Evolutionary conservation across 805 yeast species (phyloP).

Genomic region (Ogataea nakhonphanomensis): DNA sequence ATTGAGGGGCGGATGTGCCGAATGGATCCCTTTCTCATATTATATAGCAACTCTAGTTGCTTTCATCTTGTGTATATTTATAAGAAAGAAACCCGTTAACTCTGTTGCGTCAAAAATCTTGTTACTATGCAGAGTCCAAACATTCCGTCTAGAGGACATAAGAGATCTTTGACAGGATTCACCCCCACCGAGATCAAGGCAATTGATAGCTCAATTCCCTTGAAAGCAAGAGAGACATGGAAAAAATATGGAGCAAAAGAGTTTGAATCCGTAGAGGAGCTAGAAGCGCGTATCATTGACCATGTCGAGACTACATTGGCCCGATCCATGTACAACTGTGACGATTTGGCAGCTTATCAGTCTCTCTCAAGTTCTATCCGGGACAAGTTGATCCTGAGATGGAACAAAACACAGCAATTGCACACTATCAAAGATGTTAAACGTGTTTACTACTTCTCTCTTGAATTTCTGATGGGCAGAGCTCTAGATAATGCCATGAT

Average conservation of each 20-base stretch:
- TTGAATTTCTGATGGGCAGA: slow-evolving; percentile 92
- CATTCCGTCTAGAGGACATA: slow-evolving; percentile 36
- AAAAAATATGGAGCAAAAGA: slow-evolving; percentile 58
- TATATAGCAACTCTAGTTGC: not conserved
- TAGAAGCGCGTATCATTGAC: slow-evolving; percentile 66
- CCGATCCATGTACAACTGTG: slow-evolving; percentile 90
- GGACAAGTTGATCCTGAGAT: slow-evolving; percentile 75
- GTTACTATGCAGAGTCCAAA: not conserved
- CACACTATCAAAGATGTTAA: slow-evolving; percentile 82
- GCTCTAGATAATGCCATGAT: slow-evolving; percentile 92
- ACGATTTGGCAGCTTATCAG: slow-evolving; percentile 87
- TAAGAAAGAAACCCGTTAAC: no score
- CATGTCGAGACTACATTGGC: slow-evolving; percentile 92
- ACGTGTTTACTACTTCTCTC: slow-evolving; percentile 79
- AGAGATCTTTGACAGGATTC: slow-evolving; percentile 84
- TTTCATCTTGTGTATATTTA: not conserved
- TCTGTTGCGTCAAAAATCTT: no score
- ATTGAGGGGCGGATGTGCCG: slow-evolving; percentile 4
- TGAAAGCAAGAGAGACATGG: slow-evolving; percentile 76
- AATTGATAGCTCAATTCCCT: slow-evolving; percentile 78
- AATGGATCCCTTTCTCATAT: not conserved
- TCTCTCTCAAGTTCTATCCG: slow-evolving; percentile 78
- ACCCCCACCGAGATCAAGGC: slow-evolving; percentile 85
- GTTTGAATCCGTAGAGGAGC: slow-evolving; percentile 47
- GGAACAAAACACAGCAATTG: slow-evolving; percentile 92